A percentile compares a stretch with the other conserved stretches of the same genome.
Conservation (phyloP, 768 basidiomycete genomes). For the Leccinum longicurvipes region DNA sequence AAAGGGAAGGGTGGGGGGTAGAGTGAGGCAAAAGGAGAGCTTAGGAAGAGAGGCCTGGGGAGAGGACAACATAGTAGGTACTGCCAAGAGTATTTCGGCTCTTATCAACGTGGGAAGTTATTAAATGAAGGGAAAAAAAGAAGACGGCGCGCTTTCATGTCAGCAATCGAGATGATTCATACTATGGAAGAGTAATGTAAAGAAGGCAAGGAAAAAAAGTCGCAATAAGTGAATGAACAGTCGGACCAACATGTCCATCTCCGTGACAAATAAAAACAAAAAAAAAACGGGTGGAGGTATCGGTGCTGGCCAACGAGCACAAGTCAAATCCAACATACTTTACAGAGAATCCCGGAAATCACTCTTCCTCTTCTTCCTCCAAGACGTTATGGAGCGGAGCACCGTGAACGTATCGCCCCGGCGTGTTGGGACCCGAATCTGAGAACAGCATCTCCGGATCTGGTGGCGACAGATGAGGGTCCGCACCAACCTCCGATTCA, state of each 20-base stretch:
- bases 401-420: conserved; percentile 75
- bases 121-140: conserved; percentile 21
- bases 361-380: conserved; percentile 76
- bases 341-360: conserved; percentile 13
- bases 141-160: conserved; percentile 3
- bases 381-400: conserved; percentile 84
- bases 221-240: conserved; percentile 1
- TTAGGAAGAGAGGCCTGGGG: conserved; percentile 5
- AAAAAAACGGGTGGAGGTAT: conserved; percentile 19
- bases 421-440: conserved; percentile 60
- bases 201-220: neutral
- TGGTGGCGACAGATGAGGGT: conserved; percentile 31
- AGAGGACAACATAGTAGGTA: conserved; percentile 23
- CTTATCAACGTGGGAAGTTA: conserved; percentile 20
- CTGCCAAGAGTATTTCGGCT: conserved; percentile 5
- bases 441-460: conserved; percentile 33
- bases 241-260: conserved; percentile 8
- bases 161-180: conserved; percentile 11
- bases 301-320: conserved; percentile 21
- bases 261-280: neutral
- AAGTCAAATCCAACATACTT: conserved; percentile 17
- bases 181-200: conserved; percentile 1
- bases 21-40: neutral
- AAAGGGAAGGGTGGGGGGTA: neutral
- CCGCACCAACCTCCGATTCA: conserved; percentile 22